Percentiles rank a stretch among this genome's conserved stretches.
phyloP scores from a whole-genome alignment of 2,329 filamentous ascomycete species.

The Mollisiaceae sp. region DNA sequence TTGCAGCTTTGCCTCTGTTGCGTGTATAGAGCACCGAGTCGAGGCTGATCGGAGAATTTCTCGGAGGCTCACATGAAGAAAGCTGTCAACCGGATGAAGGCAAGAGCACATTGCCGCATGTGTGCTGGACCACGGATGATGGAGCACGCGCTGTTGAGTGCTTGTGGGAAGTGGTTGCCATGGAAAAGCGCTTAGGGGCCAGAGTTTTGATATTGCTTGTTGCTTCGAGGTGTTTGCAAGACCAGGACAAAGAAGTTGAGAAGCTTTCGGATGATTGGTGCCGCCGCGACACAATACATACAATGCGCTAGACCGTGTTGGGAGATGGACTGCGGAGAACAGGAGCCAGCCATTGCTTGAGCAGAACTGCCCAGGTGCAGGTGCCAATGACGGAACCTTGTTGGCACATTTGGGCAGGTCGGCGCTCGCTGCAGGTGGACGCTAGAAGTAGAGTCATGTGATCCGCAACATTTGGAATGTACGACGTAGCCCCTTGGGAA shows the following conservation, averaged over 20 bases:
- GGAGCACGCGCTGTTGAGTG: not conserved
- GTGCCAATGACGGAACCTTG: not conserved
- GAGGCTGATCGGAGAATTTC: constrained; percentile 16
- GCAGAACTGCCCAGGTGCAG: too few relatives aligned
- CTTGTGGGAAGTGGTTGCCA: not conserved
- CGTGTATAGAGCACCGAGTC: not conserved
- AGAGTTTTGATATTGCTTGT: constrained; percentile 9
- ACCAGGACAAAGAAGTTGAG: not conserved
- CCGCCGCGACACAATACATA: not conserved
- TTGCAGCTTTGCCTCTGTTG: not conserved
- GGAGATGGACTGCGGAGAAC: not conserved
- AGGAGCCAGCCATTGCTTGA: not conserved
- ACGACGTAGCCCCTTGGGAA: not conserved
- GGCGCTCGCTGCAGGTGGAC: not conserved
- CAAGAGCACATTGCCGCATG: constrained; percentile 1
- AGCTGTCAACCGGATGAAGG: constrained; percentile 7
- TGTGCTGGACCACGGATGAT: not conserved
- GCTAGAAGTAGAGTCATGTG: not conserved
- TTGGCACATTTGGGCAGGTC: not conserved
- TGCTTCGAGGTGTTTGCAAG: not conserved
- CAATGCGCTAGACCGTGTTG: not conserved
- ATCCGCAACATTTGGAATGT: not conserved
- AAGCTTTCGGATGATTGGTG: not conserved
- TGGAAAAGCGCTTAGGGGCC: too few relatives aligned
- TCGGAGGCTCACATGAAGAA: constrained; percentile 6